Evolutionary conservation across 1,284 basidiomycete genomes (phyloP), one percentile per base, ranked within the genome.

Genomic region (Earliella scabrosa): DNA sequence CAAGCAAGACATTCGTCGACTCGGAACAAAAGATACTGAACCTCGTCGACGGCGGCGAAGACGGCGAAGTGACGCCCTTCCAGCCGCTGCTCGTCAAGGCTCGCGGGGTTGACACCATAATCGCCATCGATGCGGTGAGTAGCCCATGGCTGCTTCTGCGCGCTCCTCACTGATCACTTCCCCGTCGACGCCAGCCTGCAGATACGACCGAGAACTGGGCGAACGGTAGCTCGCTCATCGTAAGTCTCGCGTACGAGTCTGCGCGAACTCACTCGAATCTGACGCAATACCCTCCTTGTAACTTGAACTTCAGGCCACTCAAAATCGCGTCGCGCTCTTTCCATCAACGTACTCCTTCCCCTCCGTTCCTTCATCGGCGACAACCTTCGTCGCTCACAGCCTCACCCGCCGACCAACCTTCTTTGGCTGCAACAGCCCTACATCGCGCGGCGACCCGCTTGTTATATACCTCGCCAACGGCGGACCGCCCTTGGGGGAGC

Each of bases 331-430:
- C 2, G 58, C 64, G 34, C 46, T 76, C 48, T 74, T 78, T 57
- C 69, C 71, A 27, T 59, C 66, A 8, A 65, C 64, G 13, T 78
- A 79, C 56, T 68, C 74, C 14, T 80, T 79, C 73, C 80, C 77
- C 1, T 58, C 67, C 4, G 71, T 80, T 2, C 79, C 79, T 0
- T 63, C 60, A 4, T 63, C 68, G 6, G 45, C 59, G 1, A 53
- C 41, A 18, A 67, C 58, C 21, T 79, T 79, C 65, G 55, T 65
- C 20, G 58, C 71, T 1, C 68, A 74, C 36, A 71, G 71, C 53
- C 68, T 81, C 18, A 70, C 66, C 4, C 63, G 60, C 11, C 70
- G 69, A 6, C 77, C 78, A 2, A 77, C 77, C 0, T 80, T 81
- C 68, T 81, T 80, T 60, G 79, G 78, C 2, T 81, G 79, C 60